Evolutionary conservation across 2,329 filamentous ascomycete genomes (phyloP).

Genomic region (Penicillium sp.): DNA sequence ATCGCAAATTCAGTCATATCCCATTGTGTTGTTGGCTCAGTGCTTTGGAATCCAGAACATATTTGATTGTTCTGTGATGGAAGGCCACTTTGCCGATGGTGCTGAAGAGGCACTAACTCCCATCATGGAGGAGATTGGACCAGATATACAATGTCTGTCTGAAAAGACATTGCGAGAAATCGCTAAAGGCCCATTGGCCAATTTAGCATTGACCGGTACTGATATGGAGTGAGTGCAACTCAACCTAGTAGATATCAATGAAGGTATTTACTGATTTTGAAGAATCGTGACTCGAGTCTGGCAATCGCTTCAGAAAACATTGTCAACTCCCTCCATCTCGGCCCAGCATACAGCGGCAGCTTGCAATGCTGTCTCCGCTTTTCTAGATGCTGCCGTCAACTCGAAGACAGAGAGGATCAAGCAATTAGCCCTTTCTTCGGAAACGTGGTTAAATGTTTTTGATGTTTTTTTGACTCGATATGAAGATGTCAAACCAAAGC

Average conservation of each 20-base stretch:
- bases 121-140: constrained; percentile 31
- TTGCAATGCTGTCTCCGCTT: constrained; percentile 43
- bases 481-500: constrained; percentile 41
- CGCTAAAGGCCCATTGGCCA: constrained; percentile 33
- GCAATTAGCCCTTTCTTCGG: constrained; percentile 29
- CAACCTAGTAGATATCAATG: neutral
- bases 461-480: constrained; percentile 38
- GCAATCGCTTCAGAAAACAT: constrained; percentile 39
- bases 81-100: constrained; percentile 14
- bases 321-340: constrained; percentile 35
- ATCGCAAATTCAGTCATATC: constrained; percentile 13
- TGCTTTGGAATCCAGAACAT: constrained; percentile 7
- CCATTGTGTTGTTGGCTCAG: constrained; percentile 2
- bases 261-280: constrained; percentile 4
- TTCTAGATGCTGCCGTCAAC: constrained; percentile 35
- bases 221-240: constrained; percentile 29
- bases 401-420: constrained; percentile 31
- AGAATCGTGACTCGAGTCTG: constrained; percentile 36
- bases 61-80: constrained; percentile 20
- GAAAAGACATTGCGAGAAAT: constrained; percentile 32
- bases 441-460: constrained; percentile 39
- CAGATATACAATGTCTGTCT: constrained; percentile 33
- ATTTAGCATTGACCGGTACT: constrained; percentile 29
- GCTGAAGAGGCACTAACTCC: constrained; percentile 9
- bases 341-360: constrained; percentile 38